Percentiles rank a stretch among this genome's conserved stretches.
phyloP scores from a whole-genome alignment of 805 yeast species.

The Candida railenensis region DNA sequence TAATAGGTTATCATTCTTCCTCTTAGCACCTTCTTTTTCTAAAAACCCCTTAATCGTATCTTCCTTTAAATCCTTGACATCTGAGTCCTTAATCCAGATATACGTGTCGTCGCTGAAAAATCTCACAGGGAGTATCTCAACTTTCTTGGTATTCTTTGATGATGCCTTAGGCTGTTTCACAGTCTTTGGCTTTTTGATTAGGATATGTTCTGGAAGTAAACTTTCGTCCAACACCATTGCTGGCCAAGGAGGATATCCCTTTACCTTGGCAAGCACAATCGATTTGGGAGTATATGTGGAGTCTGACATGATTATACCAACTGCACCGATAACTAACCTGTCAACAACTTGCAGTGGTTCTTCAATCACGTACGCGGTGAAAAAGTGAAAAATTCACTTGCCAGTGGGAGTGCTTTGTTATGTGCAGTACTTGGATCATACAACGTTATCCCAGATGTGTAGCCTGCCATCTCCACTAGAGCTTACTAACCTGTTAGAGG shows the following conservation, averaged over 20 bases:
- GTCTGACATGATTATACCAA: too few relatives aligned
- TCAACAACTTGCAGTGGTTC: too few relatives aligned
- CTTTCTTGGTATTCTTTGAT: slow-evolving; percentile 14
- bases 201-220: slow-evolving; percentile 57
- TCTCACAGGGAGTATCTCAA: slow-evolving; percentile 49
- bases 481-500: slow-evolving; percentile 14
- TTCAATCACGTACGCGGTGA: too few relatives aligned
- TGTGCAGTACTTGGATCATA: slow-evolving; percentile 4
- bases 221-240: slow-evolving; percentile 70
- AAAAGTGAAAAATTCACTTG: not conserved
- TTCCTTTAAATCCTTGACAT: slow-evolving; percentile 44
- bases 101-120: slow-evolving; percentile 73
- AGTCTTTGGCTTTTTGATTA: slow-evolving; percentile 49
- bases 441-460: slow-evolving; percentile 23
- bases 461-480: slow-evolving; percentile 19
- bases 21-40: slow-evolving; percentile 17
- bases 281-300: slow-evolving; percentile 11
- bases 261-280: slow-evolving; percentile 68
- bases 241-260: slow-evolving; percentile 91
- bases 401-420: not conserved
- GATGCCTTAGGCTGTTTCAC: slow-evolving; percentile 21
- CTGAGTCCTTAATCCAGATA: slow-evolving; percentile 60
- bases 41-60: slow-evolving; percentile 44
- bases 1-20: slow-evolving; percentile 44
- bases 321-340: too few relatives aligned